Evolutionary conservation across 2,329 filamentous ascomycete genomes (phyloP), one percentile per base, ranked within the genome.

Genomic region (Biscogniauxia sp.): DNA sequence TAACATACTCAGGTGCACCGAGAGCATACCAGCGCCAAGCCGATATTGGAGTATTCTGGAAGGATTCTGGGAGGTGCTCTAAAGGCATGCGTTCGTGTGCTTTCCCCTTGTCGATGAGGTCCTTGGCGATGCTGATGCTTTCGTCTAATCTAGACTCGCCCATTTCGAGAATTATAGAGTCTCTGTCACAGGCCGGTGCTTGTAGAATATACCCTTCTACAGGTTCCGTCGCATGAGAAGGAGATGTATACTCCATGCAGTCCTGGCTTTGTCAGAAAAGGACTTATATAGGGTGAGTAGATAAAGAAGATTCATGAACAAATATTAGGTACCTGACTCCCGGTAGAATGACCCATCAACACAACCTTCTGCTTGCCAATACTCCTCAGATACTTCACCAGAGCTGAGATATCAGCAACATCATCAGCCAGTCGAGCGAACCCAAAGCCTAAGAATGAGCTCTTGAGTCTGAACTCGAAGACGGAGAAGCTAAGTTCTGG

Each of bases 131-230:
- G 1, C 77, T 74, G 9, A 88, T 68, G 58, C 75, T 78, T 55
- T 73, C 74, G 17, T 81, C 76, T 62, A 84, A 75, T 28, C 72
- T 67, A 5, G 80, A 75, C 4, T 78, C 69, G 0, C 74, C 72
- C 55, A 85, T 76, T 6, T 82, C 70, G 3, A 77, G 70, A 2
- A 75, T 75, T 11, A 90, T 70, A 0, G 82, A 84, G 72, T 96
- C 89, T 28, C 92, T 82, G 73, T 97, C 92, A 1, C 87, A 91
- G 3, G 93, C 88, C 0, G 91, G 88, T 0, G 89, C 92, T 73
- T 96, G 93, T 58, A 97, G 77, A 52, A 97, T 89, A 54, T 87
- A 88, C 41, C 89, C 93, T 61, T 95, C 86, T 1, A 96, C 77
- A 0, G 85, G 83, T 50, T 76, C 74, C 5, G 70, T 69, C 41